Evolutionary conservation across 352 stramenopile species (phyloP).

Genomic region (Phytophthora foliorum): DNA sequence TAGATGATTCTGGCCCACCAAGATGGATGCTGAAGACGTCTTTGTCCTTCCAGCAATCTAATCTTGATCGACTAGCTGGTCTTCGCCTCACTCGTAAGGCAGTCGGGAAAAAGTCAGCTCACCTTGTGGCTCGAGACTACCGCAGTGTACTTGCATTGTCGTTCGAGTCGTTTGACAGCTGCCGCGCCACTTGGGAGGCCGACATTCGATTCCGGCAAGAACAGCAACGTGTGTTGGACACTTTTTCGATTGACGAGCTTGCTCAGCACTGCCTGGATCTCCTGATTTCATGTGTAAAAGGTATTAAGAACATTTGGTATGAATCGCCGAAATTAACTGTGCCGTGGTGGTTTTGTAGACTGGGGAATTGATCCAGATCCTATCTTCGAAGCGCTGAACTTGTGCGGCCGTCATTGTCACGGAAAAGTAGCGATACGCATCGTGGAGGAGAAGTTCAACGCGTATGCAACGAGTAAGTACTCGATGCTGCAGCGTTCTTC

Average conservation of each 20-base stretch:
- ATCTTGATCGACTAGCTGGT: slow-evolving; percentile 55
- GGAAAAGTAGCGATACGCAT: slow-evolving; percentile 50
- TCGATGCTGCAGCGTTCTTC: too few species aligned
- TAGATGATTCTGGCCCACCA: slow-evolving; percentile 40
- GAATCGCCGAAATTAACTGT: background rate
- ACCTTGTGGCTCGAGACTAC: slow-evolving; percentile 64
- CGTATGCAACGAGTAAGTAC: slow-evolving; percentile 49
- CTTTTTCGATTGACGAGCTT: slow-evolving; percentile 51
- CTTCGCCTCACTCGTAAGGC: slow-evolving; percentile 47
- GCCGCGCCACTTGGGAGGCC: slow-evolving; percentile 58
- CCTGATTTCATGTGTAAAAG: slow-evolving; percentile 70
- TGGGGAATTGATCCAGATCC: slow-evolving; percentile 73
- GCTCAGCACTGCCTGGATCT: slow-evolving; percentile 62
- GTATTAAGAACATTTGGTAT: slow-evolving; percentile 18
- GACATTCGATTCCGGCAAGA: slow-evolving; percentile 39
- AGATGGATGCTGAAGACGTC: slow-evolving; percentile 76
- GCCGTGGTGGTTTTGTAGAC: slow-evolving; percentile 41
- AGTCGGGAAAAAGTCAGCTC: slow-evolving; percentile 48
- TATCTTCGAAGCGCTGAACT: slow-evolving; percentile 74
- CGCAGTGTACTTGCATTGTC: slow-evolving; percentile 38
- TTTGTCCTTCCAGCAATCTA: slow-evolving; percentile 59
- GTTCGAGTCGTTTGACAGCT: slow-evolving; percentile 59
- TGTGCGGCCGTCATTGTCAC: slow-evolving; percentile 62
- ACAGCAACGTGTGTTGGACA: slow-evolving; percentile 34
- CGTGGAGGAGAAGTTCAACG: slow-evolving; percentile 64